phyloP scores from a whole-genome alignment of 2,329 filamentous ascomycete genomes.

The Arthroderma uncinatum region DNA sequence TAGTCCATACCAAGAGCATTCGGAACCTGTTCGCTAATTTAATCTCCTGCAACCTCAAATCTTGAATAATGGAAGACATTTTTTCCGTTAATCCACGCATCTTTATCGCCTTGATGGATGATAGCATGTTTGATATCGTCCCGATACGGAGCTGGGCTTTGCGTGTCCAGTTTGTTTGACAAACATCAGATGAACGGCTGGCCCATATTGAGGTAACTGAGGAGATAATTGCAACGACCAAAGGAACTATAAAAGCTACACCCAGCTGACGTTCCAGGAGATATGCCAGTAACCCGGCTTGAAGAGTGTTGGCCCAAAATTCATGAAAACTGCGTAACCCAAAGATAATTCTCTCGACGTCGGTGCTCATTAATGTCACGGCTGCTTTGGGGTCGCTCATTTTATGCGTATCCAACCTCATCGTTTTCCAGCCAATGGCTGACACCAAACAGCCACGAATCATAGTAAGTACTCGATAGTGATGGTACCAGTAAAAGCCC shows the following conservation, averaged over 20 bases:
- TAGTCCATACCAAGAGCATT: slow-evolving; percentile 31
- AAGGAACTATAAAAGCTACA: neutral
- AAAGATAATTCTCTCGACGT: slow-evolving; percentile 17
- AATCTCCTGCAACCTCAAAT: neutral
- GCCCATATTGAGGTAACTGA: neutral
- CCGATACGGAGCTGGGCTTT: neutral
- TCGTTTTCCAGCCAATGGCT: neutral
- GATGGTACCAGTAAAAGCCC: slow-evolving; percentile 11
- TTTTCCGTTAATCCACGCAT: neutral
- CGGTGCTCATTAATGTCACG: slow-evolving; percentile 20
- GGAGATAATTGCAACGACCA: neutral
- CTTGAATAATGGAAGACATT: neutral
- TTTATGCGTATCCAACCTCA: too few species aligned
- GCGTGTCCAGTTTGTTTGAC: neutral
- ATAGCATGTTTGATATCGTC: neutral
- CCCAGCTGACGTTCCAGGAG: slow-evolving; percentile 10
- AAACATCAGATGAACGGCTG: neutral
- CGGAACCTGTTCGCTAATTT: slow-evolving; percentile 22
- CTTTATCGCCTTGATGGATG: slow-evolving; percentile 20
- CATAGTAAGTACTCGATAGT: neutral
- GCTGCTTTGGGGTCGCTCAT: slow-evolving; percentile 2
- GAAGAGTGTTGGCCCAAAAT: slow-evolving; percentile 16
- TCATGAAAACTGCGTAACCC: slow-evolving; percentile 18
- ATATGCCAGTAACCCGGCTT: neutral
- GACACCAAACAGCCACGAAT: neutral